Conservation (phyloP, 805 yeast species). For the Nakazawaea ambrosiae region DNA sequence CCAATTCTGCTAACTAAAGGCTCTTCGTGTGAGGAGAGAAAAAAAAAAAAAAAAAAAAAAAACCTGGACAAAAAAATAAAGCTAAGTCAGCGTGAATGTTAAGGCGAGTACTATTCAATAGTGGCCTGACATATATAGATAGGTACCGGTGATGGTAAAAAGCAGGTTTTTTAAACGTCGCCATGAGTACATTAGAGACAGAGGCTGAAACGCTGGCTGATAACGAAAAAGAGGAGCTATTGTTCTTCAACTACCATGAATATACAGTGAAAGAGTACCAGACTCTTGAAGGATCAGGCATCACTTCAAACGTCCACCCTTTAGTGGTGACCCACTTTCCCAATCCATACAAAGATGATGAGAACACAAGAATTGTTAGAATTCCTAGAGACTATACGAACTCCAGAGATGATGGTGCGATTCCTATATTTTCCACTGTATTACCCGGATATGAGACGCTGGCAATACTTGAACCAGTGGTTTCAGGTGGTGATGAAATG, state of each 20-base stretch:
- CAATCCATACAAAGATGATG: slow-evolving; percentile 32
- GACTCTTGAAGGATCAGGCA: slow-evolving; percentile 14
- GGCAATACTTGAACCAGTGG: slow-evolving; percentile 32
- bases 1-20: too few species aligned
- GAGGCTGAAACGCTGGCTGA: background rate
- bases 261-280: slow-evolving; percentile 31
- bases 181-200: background rate
- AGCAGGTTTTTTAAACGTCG: background rate
- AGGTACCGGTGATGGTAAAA: too few species aligned
- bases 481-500: too few species aligned
- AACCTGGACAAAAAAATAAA: background rate
- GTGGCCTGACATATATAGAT: too few species aligned
- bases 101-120: too few species aligned
- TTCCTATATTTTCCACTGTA: slow-evolving; percentile 49
- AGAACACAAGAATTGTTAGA: slow-evolving; percentile 51
- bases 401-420: slow-evolving; percentile 26
- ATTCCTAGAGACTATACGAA: slow-evolving; percentile 46
- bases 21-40: background rate
- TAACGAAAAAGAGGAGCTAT: slow-evolving; percentile 13
- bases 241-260: slow-evolving; percentile 68
- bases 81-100: too few species aligned
- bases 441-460: slow-evolving; percentile 63
- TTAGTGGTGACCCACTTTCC: slow-evolving; percentile 64
- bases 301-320: slow-evolving; percentile 20
- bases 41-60: too few species aligned